Evolutionary conservation across 768 basidiomycete species (phyloP), one percentile per base, ranked within the genome.

Genomic region (Amanita molliuscula): DNA sequence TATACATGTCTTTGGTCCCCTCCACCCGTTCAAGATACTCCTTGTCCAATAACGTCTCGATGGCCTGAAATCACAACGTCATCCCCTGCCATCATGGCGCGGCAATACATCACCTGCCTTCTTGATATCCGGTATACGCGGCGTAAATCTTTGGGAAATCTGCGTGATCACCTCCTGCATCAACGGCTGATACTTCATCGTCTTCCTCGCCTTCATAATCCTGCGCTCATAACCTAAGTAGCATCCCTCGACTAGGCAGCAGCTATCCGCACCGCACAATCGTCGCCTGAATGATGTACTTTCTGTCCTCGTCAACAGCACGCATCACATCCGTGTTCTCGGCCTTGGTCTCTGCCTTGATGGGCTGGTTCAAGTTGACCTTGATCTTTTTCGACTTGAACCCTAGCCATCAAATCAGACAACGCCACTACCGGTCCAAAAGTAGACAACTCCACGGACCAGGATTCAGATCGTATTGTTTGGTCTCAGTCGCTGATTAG

Each of bases 21-120:
- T 91, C 90, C 11, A 89, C 84, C 21, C 95, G 84, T 61, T 98
- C 94, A 57, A 99, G 86, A 65, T 97, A 99, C 64, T 99, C 95
- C 69, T 95, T 95, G 70, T 97, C 95, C 43, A 97, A 71, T 15
- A 98, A 71, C n/a, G 82, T 81, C 61, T 95, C 92, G 52, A 97
- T 95, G 2, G n/a, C n/a, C n/a, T n/a, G n/a, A n/a, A n/a, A n/a
- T n/a, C n/a, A n/a, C n/a, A n/a, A n/a, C n/a, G n/a, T n/a, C n/a
- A n/a, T n/a, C n/a, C n/a, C n/a, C n/a, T n/a, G n/a, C n/a, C n/a
- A n/a, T n/a, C n/a, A n/a, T n/a, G n/a, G n/a, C n/a, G n/a, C n/a
- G n/a, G n/a, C n/a, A n/a, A n/a, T n/a, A n/a, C n/a, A n/a, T n/a
- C n/a, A n/a, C n/a, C n/a, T n/a, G 89, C 88, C 86, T 88, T 94